Base-by-base conservation (phyloP, 2,329 filamentous ascomycete species). In the Tolypocladium cylindrosporum region DNA sequence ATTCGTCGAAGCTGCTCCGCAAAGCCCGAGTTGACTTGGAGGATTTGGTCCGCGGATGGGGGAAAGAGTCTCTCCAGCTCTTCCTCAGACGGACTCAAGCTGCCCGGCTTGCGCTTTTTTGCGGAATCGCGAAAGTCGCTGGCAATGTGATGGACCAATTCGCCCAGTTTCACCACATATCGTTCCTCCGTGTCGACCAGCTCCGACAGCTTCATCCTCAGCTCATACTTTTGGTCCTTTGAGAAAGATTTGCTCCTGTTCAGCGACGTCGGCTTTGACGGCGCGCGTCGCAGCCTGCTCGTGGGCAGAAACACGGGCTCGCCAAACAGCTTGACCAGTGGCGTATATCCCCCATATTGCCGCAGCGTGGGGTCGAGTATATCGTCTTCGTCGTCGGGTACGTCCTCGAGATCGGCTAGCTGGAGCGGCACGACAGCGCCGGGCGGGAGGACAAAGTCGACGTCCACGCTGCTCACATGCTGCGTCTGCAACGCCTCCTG, bases 171-270 rank as follows among this genome's bases (percentile, higher is more conserved):
- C 65, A 83, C 81, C 48, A 99, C 91, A 72, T 97, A 99, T 71
- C 90, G 87, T 69, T 94, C 91, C 71, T 99, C 94, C 0, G 94
- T 99, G 66, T 96, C 90, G 40, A 97, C 84, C 60, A 97, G 76
- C 71, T 99, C 94, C 59, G 84, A 86, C 79, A 99, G 86, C 71
- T 96, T 93, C 72, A 92, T 88, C 45, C 92, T 85, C 63, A 97
- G 76, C 56, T 89, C 88, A 64, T 91, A 82, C 68, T 96, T 95
- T 68, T 97, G 90, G 58, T 89, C 85, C 64, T 85, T 86, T 41
- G 87, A 81, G 66, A 97, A 95, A 0, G 87, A 83, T 65, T 87
- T 89, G 65, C 84, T 89, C 63, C 88, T 82, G 69, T 90, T 94
- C 54, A 94, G 75, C 42, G 90, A 86, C 43, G 86, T 91, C 8